Conservation (phyloP, 169 alveolate species). For the Plasmodium inui region DNA sequence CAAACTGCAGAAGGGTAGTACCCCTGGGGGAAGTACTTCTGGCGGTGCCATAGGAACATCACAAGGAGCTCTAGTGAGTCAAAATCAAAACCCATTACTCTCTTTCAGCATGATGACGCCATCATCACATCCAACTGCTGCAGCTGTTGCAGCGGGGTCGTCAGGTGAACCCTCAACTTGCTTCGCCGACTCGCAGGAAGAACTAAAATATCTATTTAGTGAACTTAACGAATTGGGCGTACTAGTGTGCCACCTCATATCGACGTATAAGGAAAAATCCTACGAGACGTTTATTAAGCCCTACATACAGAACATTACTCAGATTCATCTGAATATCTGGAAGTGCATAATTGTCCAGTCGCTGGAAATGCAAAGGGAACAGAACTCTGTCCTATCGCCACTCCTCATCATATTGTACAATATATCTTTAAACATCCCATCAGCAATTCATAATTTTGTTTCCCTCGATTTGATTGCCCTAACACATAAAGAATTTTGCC, state of each 20-base stretch:
- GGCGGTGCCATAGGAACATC: background rate
- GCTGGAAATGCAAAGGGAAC: conserved; percentile 75
- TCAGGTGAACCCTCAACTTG: background rate
- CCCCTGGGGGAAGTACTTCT: background rate
- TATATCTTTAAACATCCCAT: conserved; percentile 62
- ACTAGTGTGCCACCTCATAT: conserved; percentile 67
- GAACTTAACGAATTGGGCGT: conserved; percentile 62
- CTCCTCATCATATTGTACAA: conserved; percentile 32
- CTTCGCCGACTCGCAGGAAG: conserved; percentile 24
- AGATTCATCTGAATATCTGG: conserved; percentile 53
- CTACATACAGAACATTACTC: conserved; percentile 62
- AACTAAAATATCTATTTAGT: conserved; percentile 54
- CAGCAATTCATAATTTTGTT: conserved; percentile 45
- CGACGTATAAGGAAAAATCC: conserved; percentile 66
- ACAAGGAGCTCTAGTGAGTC: background rate
- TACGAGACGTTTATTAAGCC: conserved; percentile 62
- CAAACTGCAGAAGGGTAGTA: conserved; percentile 17
- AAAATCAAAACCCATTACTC: background rate
- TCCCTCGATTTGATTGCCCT: conserved; percentile 47
- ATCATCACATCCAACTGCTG: conserved; percentile 11
- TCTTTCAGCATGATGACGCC: conserved; percentile 42
- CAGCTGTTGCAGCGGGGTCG: background rate
- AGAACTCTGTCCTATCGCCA: conserved; percentile 65
- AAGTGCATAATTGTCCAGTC: conserved; percentile 70
- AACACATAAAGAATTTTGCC: conserved; percentile 67